Evolutionary conservation across 257 asterid genomes (phyloP).

Genomic region (Fraxinus cuspidata): DNA sequence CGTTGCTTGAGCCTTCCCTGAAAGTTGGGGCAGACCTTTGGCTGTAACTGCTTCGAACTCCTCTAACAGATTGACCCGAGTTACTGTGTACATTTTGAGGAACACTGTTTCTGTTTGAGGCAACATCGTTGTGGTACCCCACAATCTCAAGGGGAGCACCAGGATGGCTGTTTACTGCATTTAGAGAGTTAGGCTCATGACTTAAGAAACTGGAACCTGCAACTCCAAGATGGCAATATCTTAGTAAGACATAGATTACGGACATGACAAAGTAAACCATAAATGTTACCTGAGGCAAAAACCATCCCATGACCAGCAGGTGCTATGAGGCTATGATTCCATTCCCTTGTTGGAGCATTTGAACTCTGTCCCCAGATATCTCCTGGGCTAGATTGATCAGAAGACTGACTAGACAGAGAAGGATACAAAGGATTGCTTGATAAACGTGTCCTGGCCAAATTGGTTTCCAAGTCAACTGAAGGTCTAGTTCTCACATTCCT

Average conservation of each 20-base stretch:
- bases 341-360: slow-evolving; percentile 49
- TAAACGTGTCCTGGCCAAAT: slow-evolving; percentile 41
- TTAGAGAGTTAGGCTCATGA: slow-evolving; percentile 49
- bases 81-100: slow-evolving; percentile 47
- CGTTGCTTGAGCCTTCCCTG: slow-evolving; percentile 62
- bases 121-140: slow-evolving; percentile 44
- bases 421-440: slow-evolving; percentile 40
- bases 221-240: slow-evolving; percentile 26
- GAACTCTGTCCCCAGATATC: slow-evolving; percentile 53
- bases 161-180: slow-evolving; percentile 39
- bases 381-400: slow-evolving; percentile 41
- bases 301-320: slow-evolving; percentile 51
- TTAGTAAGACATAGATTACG: slow-evolving; percentile 5
- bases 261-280: slow-evolving; percentile 7
- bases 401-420: slow-evolving; percentile 36
- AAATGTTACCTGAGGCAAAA: slow-evolving; percentile 54
- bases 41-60: slow-evolving; percentile 52
- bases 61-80: slow-evolving; percentile 51
- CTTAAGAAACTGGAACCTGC: slow-evolving; percentile 54
- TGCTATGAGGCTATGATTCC: slow-evolving; percentile 43
- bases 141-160: slow-evolving; percentile 49
- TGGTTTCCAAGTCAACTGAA: slow-evolving; percentile 46
- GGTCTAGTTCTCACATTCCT: slow-evolving; percentile 76
- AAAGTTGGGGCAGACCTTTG: slow-evolving; percentile 53
- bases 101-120: slow-evolving; percentile 43